Percentiles rank a stretch among this genome's conserved stretches.
Conservation (phyloP, 2,329 filamentous ascomycete genomes). For the Calonectria leucothoes region DNA sequence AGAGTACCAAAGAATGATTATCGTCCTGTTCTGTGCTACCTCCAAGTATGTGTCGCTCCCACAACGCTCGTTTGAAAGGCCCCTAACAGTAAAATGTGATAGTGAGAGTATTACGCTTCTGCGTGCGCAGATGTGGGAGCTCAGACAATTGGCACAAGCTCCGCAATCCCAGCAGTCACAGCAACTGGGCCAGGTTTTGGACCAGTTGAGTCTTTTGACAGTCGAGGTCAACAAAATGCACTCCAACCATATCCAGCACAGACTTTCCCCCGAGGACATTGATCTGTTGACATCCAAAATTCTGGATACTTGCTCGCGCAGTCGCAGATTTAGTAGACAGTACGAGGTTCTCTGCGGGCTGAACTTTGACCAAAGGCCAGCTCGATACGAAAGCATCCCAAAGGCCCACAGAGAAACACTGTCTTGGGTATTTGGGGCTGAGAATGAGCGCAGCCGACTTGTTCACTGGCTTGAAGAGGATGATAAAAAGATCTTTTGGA, state of each 20-base stretch:
- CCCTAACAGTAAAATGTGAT: not conserved
- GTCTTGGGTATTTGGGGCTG: not conserved
- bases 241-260: not conserved
- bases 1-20: not conserved
- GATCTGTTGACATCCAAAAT: not conserved
- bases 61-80: not conserved
- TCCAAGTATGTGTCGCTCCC: not conserved
- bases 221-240: not conserved
- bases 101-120: not conserved
- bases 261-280: not conserved
- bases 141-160: not conserved
- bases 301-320: not conserved
- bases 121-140: not conserved
- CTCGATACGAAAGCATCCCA: constrained; percentile 34
- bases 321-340: not conserved
- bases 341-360: not conserved
- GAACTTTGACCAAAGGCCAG: not conserved
- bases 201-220: not conserved
- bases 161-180: not conserved
- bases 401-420: not conserved
- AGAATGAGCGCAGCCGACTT: constrained; percentile 23
- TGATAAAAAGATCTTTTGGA: constrained; percentile 38
- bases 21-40: not conserved
- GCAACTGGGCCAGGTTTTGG: not conserved
- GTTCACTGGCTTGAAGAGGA: constrained; percentile 32